Percentiles rank a stretch among this genome's conserved stretches.
Evolutionary conservation across 139 green algal species (phyloP).

Genomic region (Eudorina sp.): DNA sequence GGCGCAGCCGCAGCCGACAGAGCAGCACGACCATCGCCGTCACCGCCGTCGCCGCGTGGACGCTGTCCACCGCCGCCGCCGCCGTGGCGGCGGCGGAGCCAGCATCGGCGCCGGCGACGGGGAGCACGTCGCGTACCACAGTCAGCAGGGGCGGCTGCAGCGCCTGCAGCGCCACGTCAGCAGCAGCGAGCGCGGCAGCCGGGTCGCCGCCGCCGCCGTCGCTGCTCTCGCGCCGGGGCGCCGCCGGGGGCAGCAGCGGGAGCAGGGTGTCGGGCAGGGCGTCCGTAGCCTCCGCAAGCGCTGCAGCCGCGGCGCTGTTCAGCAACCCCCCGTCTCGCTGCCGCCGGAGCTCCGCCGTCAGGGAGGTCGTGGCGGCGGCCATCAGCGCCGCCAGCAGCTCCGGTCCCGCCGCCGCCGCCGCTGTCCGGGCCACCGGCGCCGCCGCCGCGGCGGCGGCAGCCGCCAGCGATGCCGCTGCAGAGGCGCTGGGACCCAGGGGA

Average conservation of each 20-base stretch:
- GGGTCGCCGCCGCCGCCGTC: background rate
- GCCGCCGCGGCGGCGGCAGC: background rate
- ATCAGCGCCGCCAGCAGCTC: slow-evolving; percentile 5
- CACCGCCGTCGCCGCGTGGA: slow-evolving; percentile 16
- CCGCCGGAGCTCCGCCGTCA: background rate
- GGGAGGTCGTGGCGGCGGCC: background rate
- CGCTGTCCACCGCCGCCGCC: background rate
- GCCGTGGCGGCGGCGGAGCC: background rate
- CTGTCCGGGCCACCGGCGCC: background rate
- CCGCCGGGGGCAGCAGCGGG: background rate
- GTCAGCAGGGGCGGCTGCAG: background rate
- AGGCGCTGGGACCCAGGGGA: background rate
- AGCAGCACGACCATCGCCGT: slow-evolving; percentile 2
- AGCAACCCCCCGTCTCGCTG: too few relatives aligned
- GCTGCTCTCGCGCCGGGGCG: too few relatives aligned
- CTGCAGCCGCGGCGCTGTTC: background rate
- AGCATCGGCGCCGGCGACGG: background rate
- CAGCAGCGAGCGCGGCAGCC: background rate
- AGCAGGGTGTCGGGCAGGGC: background rate
- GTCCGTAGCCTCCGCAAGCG: slow-evolving; percentile 24
- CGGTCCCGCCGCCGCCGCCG: background rate
- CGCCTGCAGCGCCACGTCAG: background rate
- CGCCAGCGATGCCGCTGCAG: background rate
- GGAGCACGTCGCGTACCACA: background rate
- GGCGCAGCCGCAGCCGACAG: background rate